Base-by-base conservation (phyloP, 2,329 filamentous ascomycete genomes). In the Cryphonectria radicalis region DNA sequence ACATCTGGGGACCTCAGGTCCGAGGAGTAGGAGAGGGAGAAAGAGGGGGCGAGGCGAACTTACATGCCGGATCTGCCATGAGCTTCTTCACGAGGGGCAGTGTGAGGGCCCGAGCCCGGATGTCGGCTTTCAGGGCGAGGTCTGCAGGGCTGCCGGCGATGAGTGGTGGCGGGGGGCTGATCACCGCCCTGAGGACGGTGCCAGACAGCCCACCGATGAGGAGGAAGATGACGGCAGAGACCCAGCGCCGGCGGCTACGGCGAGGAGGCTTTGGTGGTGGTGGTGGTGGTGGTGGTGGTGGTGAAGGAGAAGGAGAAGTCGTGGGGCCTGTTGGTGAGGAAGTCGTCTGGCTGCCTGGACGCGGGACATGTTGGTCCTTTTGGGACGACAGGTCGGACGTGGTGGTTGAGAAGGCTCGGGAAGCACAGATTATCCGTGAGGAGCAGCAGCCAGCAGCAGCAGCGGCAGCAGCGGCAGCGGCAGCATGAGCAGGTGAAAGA, bases 31-130 rank as follows among this genome's bases (percentile, higher is more conserved):
- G 22, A 28, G 53, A 19, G 53, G 28, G 17, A 19, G 55, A 17
- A n/a, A 59, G 55, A 22, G n/a, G 32, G 10, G 17, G n/a, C 28
- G 22, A 3, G 25, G 55, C 11, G 4, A 46, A 73, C 65, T 74
- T 68, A 74, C 75, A 77, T 4, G 68, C 73, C 19, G 82, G 81
- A 76, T 88, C 86, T 11, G 80, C 76, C 28, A 81, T 78, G 3
- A 88, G 80, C 22, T 81, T 77, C 68, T 82, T 81, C 8, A 89
- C 84, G 73, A 88, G 76, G 65, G 86, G 84, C 3, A 88, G 82
- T 40, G 81, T 76, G 43, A 81, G 79, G 66, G 85, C 85, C 67
- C 79, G 76, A n/a, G 77, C 73, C 69, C 81, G 81, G 68, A 89
- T 80, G 71, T 80, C 77, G 22, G 76, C 72, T n/a, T 81, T 77